Evolutionary conservation across 2,329 filamentous ascomycete genomes (phyloP).

Genomic region (Ophiostoma pallidulum): DNA sequence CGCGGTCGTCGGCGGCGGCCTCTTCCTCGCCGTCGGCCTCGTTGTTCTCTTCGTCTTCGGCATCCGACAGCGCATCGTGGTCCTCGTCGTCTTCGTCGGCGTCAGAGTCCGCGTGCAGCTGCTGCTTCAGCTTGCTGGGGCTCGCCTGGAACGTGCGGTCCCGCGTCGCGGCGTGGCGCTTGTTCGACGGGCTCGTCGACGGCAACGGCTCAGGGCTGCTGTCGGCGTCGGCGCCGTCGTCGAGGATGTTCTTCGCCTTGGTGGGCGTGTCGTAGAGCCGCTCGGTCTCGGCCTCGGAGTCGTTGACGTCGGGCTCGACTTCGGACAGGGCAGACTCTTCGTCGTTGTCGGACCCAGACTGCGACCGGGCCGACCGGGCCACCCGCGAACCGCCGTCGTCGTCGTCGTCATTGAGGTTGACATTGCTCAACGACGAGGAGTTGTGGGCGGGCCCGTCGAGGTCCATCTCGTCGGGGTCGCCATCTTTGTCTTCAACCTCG

Average conservation of each 20-base stretch:
- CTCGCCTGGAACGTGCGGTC: slow-evolving; percentile 31
- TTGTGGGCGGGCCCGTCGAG: slow-evolving; percentile 28
- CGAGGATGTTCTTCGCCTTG: slow-evolving; percentile 31
- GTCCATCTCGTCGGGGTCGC: slow-evolving; percentile 55
- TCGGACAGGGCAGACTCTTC: slow-evolving; percentile 43
- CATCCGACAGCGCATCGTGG: too few relatives aligned
- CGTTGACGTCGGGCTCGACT: slow-evolving; percentile 38
- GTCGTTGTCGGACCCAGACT: slow-evolving; percentile 21
- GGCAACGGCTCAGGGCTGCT: slow-evolving; percentile 40
- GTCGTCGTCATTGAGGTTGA: slow-evolving; percentile 17
- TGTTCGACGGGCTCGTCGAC: slow-evolving; percentile 40
- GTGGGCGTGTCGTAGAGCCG: slow-evolving; percentile 82
- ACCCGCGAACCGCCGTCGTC: slow-evolving; percentile 16
- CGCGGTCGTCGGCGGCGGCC: slow-evolving; percentile 10
- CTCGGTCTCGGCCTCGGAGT: slow-evolving; percentile 88
- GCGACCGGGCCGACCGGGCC: slow-evolving; percentile 8
- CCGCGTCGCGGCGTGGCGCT: slow-evolving; percentile 7
- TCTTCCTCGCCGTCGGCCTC: slow-evolving; percentile 24
- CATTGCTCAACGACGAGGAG: slow-evolving; percentile 16
- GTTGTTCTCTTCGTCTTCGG: slow-evolving; percentile 30
- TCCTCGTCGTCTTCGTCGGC: slow-evolving; percentile 25
- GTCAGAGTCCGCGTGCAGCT: slow-evolving; percentile 31
- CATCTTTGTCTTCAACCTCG: slow-evolving; percentile 76
- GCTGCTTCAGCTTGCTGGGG: slow-evolving; percentile 65
- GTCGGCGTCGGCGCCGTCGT: slow-evolving; percentile 20